A percentile compares a stretch with the other conserved stretches of the same genome.
Evolutionary conservation across 1,284 basidiomycete species (phyloP).

Genomic region (Coniophora puteana): DNA sequence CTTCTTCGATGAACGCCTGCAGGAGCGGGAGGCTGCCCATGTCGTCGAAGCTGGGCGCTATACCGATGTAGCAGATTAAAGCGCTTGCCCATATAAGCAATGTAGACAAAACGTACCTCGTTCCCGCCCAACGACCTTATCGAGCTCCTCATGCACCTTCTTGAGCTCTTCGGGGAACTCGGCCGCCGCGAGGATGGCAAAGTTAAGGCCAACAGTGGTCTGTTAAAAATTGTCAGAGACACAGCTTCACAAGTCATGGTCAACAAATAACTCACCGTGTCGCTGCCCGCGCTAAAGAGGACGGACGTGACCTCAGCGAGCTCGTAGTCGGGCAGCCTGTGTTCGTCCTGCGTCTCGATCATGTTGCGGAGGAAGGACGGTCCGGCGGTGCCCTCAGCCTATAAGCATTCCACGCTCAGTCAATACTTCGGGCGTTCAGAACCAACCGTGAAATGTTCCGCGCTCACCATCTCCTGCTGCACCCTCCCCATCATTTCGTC

Average conservation of each 20-base stretch:
- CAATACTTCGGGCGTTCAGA: slow-evolving; percentile 23
- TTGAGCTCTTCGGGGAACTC: slow-evolving; percentile 36
- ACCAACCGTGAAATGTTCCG: slow-evolving; percentile 22
- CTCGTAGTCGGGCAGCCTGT: slow-evolving; percentile 27
- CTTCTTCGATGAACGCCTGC: slow-evolving; percentile 41
- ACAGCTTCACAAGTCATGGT: slow-evolving; percentile 9
- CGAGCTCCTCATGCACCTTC: slow-evolving; percentile 43
- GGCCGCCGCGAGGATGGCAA: slow-evolving; percentile 48
- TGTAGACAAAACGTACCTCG: slow-evolving; percentile 24
- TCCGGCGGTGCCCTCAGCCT: slow-evolving; percentile 19
- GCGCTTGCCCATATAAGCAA: no score
- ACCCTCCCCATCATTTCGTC: slow-evolving; percentile 37
- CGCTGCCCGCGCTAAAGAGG: slow-evolving; percentile 41
- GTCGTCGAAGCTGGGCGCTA: slow-evolving; percentile 40
- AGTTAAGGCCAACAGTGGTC: slow-evolving; percentile 40
- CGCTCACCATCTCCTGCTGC: slow-evolving; percentile 31
- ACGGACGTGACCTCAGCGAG: slow-evolving; percentile 39
- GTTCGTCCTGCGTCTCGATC: slow-evolving; percentile 25
- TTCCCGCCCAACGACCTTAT: slow-evolving; percentile 36
- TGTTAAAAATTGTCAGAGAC: slow-evolving; percentile 30
- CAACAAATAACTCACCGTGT: slow-evolving; percentile 32
- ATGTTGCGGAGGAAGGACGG: slow-evolving; percentile 27
- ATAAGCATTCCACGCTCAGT: slow-evolving; percentile 21
- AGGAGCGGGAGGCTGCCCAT: slow-evolving; percentile 33
- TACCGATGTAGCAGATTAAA: slow-evolving; percentile 1